phyloP scores from a whole-genome alignment of 257 asterid species.

The Ocimum tenuiflorum region DNA sequence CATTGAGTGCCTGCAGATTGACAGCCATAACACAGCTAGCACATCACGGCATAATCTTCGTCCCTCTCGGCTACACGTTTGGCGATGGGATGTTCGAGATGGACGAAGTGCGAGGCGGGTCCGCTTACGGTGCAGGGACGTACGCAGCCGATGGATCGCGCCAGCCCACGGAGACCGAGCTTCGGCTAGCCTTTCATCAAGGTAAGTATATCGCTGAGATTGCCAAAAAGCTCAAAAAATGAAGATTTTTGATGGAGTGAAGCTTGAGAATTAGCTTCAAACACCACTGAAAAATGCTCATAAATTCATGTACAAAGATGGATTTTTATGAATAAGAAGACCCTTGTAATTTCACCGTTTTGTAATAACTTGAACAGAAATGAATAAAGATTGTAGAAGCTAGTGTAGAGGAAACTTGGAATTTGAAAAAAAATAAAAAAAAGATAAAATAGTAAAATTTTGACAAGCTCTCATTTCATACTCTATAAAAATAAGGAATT shows the following conservation, averaged over 20 bases:
- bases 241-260: neutral
- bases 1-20: slow-evolving; percentile 31
- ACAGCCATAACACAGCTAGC: slow-evolving; percentile 54
- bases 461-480: no score
- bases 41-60: slow-evolving; percentile 56
- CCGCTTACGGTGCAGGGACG: slow-evolving; percentile 69
- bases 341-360: no score
- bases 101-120: slow-evolving; percentile 40
- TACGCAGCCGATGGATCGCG: slow-evolving; percentile 87
- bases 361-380: no score
- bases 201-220: slow-evolving; percentile 70
- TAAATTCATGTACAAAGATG: no score
- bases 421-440: no score
- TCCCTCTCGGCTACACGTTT: slow-evolving; percentile 58
- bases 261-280: neutral
- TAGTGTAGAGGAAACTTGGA: no score
- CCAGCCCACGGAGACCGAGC: slow-evolving; percentile 66
- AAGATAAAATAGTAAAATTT: no score
- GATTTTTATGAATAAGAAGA: no score
- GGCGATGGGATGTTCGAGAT: slow-evolving; percentile 49
- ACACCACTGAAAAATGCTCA: neutral
- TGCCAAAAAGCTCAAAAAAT: slow-evolving; percentile 52
- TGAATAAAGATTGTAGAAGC: no score
- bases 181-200: slow-evolving; percentile 77
- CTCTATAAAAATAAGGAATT: no score